Conservation (phyloP, 768 basidiomycete species). For the Calvatia gigantea region DNA sequence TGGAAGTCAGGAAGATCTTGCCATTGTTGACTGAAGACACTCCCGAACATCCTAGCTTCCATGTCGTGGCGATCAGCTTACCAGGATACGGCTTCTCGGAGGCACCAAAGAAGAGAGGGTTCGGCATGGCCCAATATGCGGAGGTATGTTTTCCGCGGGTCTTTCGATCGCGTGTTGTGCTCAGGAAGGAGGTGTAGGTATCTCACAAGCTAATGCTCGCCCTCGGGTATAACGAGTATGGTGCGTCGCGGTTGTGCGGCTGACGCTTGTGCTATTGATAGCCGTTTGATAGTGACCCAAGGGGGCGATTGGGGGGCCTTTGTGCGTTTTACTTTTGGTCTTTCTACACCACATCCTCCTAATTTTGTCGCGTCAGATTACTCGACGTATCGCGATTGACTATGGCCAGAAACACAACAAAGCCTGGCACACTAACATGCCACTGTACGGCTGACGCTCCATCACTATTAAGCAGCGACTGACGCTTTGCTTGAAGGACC, state of each 20-base stretch:
- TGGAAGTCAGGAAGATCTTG: slow-evolving; percentile 56
- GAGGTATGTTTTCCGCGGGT: slow-evolving; percentile 35
- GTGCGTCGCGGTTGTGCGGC: slow-evolving; percentile 19
- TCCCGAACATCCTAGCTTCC: slow-evolving; percentile 48
- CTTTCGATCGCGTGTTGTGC: not conserved
- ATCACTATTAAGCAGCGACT: not conserved
- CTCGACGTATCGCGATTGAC: slow-evolving; percentile 22
- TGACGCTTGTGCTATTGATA: not conserved
- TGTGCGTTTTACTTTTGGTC: not conserved
- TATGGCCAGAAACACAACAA: slow-evolving; percentile 39
- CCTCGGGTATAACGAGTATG: slow-evolving; percentile 45
- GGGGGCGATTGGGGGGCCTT: slow-evolving; percentile 24
- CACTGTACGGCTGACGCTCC: slow-evolving; percentile 28
- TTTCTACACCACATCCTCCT: too few species aligned
- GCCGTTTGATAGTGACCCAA: slow-evolving; percentile 23
- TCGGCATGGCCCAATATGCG: slow-evolving; percentile 43
- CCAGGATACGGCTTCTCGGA: slow-evolving; percentile 65
- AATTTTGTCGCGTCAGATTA: slow-evolving; percentile 18
- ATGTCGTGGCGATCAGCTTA: slow-evolving; percentile 57
- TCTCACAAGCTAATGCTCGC: slow-evolving; percentile 46
- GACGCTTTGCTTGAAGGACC: slow-evolving; percentile 8
- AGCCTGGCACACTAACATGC: slow-evolving; percentile 51
- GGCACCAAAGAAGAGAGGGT: slow-evolving; percentile 48
- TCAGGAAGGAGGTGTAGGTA: slow-evolving; percentile 24
- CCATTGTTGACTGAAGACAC: slow-evolving; percentile 45